Evolutionary conservation across 352 stramenopile species (phyloP).

Genomic region (Globisporangium irregulare): DNA sequence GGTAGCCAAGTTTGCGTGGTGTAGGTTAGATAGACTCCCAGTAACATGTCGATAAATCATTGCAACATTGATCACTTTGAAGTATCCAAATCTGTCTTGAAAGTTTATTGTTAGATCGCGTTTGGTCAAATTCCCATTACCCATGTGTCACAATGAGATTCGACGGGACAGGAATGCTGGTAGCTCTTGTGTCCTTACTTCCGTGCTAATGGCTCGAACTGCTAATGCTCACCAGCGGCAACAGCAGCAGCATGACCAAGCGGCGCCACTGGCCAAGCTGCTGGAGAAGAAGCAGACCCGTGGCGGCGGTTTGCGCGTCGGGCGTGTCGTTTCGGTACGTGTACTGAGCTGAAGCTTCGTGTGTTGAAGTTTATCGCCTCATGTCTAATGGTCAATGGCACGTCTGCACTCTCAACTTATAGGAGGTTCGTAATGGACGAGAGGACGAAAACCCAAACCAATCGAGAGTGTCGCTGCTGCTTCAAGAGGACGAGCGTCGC

Average conservation of each 20-base stretch:
- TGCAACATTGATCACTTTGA: too few species aligned
- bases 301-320: constrained; percentile 43
- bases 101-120: too few species aligned
- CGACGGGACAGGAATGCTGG: too few species aligned
- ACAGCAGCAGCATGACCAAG: not conserved
- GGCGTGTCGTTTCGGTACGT: constrained; percentile 50
- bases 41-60: too few species aligned
- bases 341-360: not conserved
- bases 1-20: not conserved
- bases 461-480: constrained; percentile 13
- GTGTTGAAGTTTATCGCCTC: not conserved
- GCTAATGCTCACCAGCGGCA: not conserved
- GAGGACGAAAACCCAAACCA: constrained; percentile 21
- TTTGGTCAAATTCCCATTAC: too few species aligned
- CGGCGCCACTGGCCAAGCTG: not conserved
- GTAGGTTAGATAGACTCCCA: not conserved
- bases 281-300: constrained; percentile 18
- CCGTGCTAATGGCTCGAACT: not conserved
- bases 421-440: constrained; percentile 33
- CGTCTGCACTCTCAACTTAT: not conserved
- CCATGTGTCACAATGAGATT: too few species aligned
- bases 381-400: not conserved
- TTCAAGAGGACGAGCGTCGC: constrained; percentile 45
- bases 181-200: too few species aligned
- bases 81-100: too few species aligned